A percentile compares a stretch with the other conserved stretches of the same genome.
phyloP scores from a whole-genome alignment of 345 rosid genomes.

The Populus alba region DNA sequence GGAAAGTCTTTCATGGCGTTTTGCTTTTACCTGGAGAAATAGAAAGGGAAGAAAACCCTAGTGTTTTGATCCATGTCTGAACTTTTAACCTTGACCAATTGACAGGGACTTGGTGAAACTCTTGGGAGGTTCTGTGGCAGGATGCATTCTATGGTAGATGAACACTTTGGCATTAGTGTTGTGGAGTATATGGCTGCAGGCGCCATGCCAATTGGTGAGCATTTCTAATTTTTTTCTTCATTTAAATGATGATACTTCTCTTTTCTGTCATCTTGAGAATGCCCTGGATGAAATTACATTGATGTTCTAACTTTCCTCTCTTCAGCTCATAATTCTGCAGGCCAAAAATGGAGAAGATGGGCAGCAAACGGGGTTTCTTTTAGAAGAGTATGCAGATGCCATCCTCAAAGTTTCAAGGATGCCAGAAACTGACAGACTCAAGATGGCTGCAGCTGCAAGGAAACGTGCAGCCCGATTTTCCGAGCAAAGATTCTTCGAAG shows the following conservation, averaged over 20 bases:
- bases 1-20: neutral
- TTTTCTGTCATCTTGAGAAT: neutral
- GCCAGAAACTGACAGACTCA: slow-evolving; percentile 62
- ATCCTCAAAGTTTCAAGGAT: slow-evolving; percentile 51
- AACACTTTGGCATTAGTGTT: slow-evolving; percentile 85
- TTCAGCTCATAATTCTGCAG: slow-evolving; percentile 95
- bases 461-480: slow-evolving; percentile 67
- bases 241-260: neutral
- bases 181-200: slow-evolving; percentile 98
- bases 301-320: neutral
- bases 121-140: slow-evolving; percentile 69
- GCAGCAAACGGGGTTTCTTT: slow-evolving; percentile 75
- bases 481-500: slow-evolving; percentile 66
- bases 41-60: neutral
- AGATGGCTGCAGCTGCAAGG: slow-evolving; percentile 77
- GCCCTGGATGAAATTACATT: neutral
- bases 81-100: neutral
- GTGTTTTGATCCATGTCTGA: neutral
- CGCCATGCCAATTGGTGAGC: slow-evolving; percentile 82
- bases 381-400: slow-evolving; percentile 74
- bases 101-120: slow-evolving; percentile 73
- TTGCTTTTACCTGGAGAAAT: neutral
- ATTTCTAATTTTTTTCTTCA: neutral
- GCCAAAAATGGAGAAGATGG: slow-evolving; percentile 94
- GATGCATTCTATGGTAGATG: slow-evolving; percentile 88